A percentile compares a stretch with the other conserved stretches of the same genome.
Conservation (phyloP, 305 asterid species). For the Fraxinus albicans region DNA sequence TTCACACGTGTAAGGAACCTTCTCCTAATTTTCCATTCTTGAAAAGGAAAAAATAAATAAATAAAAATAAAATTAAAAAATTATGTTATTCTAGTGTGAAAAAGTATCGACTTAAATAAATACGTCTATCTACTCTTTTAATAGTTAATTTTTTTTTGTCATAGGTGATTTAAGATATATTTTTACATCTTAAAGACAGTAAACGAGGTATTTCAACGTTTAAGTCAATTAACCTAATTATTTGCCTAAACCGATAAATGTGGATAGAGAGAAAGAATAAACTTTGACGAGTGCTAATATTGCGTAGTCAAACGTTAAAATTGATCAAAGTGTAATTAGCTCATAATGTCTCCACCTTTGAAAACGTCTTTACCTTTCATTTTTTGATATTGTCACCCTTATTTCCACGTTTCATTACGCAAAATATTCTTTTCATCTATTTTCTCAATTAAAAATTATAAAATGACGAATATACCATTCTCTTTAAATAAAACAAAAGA, state of each 20-base stretch:
- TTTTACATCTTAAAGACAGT: too few relatives aligned
- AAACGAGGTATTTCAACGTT: too few relatives aligned
- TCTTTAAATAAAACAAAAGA: too few relatives aligned
- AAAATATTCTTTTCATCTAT: too few relatives aligned
- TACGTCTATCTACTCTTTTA: background rate
- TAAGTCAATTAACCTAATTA: too few relatives aligned
- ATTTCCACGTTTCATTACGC: too few relatives aligned
- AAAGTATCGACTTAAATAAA: background rate
- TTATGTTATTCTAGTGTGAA: background rate
- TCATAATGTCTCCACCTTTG: too few relatives aligned
- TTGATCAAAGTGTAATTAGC: background rate
- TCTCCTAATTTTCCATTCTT: background rate
- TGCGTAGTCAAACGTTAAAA: background rate
- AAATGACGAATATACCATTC: too few relatives aligned
- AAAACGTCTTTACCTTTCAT: too few relatives aligned
- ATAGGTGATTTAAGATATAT: background rate
- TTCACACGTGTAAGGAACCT: background rate
- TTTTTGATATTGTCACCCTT: too few relatives aligned
- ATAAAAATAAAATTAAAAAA: too few relatives aligned
- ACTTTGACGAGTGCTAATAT: background rate
- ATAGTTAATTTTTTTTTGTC: background rate
- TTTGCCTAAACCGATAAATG: background rate
- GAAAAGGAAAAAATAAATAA: background rate
- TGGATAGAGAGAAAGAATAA: background rate
- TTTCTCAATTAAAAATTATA: too few relatives aligned